These are phyloP conservation scores for Acanthamoeba divionensis DNA, from an alignment of 208 protist genomes.

Conservation along the genomic window DNA sequence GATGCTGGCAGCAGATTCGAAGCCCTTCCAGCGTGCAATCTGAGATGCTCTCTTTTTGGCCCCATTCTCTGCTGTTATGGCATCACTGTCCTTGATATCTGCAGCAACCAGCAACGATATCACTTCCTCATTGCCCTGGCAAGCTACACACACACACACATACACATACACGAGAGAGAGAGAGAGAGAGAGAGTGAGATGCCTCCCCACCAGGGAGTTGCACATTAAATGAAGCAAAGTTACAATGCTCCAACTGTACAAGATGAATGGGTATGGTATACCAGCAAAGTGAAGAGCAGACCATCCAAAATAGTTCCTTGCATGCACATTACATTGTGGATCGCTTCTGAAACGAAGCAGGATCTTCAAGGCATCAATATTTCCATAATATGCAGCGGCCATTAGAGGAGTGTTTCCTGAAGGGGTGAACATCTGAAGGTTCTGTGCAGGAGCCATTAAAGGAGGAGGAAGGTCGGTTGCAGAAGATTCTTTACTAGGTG, in stretches of 20 bases:
- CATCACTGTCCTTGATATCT: neutral
- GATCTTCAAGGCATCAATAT: neutral
- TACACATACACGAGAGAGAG: too few species aligned
- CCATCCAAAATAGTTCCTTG: constrained; percentile 19
- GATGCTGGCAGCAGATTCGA: too few species aligned
- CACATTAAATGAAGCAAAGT: too few species aligned
- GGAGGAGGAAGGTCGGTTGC: too few species aligned
- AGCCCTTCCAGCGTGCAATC: too few species aligned
- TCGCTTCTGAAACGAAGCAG: neutral
- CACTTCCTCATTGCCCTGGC: neutral
- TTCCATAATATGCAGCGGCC: constrained; percentile 17
- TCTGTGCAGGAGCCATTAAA: too few species aligned
- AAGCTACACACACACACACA: too few species aligned
- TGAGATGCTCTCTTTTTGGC: too few species aligned
- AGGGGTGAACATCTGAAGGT: too few species aligned
- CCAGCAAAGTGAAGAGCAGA: constrained; percentile 24
- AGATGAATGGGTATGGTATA: neutral
- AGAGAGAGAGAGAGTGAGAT: neutral
- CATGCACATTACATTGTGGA: neutral
- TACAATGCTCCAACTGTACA: neutral
- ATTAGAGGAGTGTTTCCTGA: constrained; percentile 40
- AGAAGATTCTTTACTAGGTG: too few species aligned
- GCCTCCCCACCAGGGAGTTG: too few species aligned
- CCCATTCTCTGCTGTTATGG: too few species aligned
- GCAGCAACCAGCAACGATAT: neutral